Evolutionary conservation across 441 rosid species (phyloP).

Genomic region (Eruca vesicaria): DNA sequence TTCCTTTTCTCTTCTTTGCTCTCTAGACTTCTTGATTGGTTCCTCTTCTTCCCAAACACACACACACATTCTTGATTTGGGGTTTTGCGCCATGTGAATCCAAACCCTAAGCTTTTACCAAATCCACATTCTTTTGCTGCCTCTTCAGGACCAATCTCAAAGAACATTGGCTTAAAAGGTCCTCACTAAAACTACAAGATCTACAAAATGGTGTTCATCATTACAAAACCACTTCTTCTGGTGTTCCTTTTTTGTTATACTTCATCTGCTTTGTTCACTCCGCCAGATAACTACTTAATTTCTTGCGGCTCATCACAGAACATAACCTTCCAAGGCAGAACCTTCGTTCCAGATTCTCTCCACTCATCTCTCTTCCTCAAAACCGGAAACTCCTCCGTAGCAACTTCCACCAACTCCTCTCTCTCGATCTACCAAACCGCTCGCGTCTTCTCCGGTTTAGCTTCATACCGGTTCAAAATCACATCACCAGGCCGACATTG

Average conservation of each 20-base stretch:
- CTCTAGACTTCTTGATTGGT: conserved; percentile 8
- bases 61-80: conserved; percentile 25
- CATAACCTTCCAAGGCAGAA: conserved; percentile 65
- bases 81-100: conserved; percentile 25
- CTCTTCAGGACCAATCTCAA: conserved; percentile 2
- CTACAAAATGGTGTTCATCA: conserved; percentile 23
- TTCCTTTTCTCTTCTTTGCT: background rate
- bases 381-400: conserved; percentile 51
- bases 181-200: conserved; percentile 21
- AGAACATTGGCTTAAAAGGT: conserved; percentile 5
- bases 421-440: conserved; percentile 73
- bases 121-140: background rate
- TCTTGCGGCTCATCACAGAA: conserved; percentile 79
- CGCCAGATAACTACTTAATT: conserved; percentile 75
- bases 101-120: conserved; percentile 14
- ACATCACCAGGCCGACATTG: conserved; percentile 78
- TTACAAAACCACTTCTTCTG: conserved; percentile 33
- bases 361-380: conserved; percentile 58
- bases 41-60: conserved; percentile 10
- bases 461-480: conserved; percentile 75
- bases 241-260: conserved; percentile 38
- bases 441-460: conserved; percentile 66
- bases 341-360: conserved; percentile 69
- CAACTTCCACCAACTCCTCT: conserved; percentile 37
- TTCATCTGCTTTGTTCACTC: conserved; percentile 53